Percentiles rank a stretch among this genome's conserved stretches.
Conservation (phyloP, 2,329 filamentous ascomycete genomes). For the Microascus cirrosus region DNA sequence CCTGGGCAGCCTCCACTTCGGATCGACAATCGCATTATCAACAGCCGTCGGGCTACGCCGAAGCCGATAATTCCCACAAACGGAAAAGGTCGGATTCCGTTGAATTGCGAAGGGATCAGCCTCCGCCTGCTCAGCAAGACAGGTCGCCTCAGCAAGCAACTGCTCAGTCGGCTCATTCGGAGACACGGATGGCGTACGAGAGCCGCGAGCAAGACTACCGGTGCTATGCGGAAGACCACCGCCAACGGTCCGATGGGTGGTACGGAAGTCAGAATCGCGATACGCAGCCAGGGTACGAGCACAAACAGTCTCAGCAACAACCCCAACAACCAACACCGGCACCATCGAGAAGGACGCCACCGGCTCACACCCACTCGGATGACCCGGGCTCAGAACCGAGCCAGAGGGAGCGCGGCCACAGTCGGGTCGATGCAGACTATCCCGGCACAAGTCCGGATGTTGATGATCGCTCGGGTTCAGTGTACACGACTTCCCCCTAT, state of each 20-base stretch:
- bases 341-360: slow-evolving; percentile 21
- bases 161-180: slow-evolving; percentile 17
- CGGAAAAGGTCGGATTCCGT: slow-evolving; percentile 60
- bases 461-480: slow-evolving; percentile 31
- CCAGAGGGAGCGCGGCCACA: slow-evolving; percentile 30
- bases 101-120: slow-evolving; percentile 31
- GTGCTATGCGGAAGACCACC: slow-evolving; percentile 30
- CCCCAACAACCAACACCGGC: slow-evolving; percentile 17
- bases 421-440: slow-evolving; percentile 30
- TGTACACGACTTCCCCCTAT: slow-evolving; percentile 28
- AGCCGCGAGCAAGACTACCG: slow-evolving; percentile 27
- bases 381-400: background rate
- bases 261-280: slow-evolving; percentile 34
- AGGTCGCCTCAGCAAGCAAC: slow-evolving; percentile 20
- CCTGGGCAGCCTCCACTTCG: slow-evolving; percentile 26
- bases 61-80: slow-evolving; percentile 43
- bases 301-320: slow-evolving; percentile 20
- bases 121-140: slow-evolving; percentile 17
- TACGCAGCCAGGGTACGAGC: slow-evolving; percentile 31
- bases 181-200: slow-evolving; percentile 15
- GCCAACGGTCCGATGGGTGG: slow-evolving; percentile 37
- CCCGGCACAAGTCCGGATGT: slow-evolving; percentile 42
- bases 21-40: slow-evolving; percentile 28
- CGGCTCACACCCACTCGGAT: slow-evolving; percentile 30
- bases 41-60: slow-evolving; percentile 23